Percentiles rank a stretch among this genome's conserved stretches.
These are phyloP conservation scores for Tubosaeta brunneosetosa DNA, from an alignment of 768 basidiomycete species.

Conservation along the genomic window DNA sequence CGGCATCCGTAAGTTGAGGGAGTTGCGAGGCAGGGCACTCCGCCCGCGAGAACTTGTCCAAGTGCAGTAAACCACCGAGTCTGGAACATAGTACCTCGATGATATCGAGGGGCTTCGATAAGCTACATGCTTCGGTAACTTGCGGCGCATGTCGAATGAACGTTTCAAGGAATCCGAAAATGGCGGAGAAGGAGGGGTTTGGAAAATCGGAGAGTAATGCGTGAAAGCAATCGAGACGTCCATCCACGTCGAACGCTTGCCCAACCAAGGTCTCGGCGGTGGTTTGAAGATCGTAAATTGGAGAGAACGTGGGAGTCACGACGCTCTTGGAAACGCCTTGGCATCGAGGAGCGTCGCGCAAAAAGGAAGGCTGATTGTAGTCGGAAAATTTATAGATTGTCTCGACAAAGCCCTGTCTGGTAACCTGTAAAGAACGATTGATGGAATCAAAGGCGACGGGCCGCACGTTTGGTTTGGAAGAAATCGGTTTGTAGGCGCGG, in stretches of 20 bases:
- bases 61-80: slow-evolving; percentile 66
- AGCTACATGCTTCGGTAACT: slow-evolving; percentile 79
- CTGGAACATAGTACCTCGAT: slow-evolving; percentile 80
- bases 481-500: slow-evolving; percentile 41
- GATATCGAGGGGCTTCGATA: slow-evolving; percentile 87
- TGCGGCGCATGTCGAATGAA: slow-evolving; percentile 59
- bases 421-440: slow-evolving; percentile 53
- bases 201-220: slow-evolving; percentile 67
- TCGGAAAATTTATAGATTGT: slow-evolving; percentile 63
- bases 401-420: slow-evolving; percentile 60
- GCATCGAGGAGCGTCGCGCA: slow-evolving; percentile 51
- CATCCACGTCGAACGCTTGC: slow-evolving; percentile 86
- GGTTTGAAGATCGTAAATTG: slow-evolving; percentile 66
- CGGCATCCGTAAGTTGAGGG: slow-evolving; percentile 65
- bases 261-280: slow-evolving; percentile 78
- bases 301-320: slow-evolving; percentile 75
- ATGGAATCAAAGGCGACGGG: slow-evolving; percentile 48
- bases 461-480: slow-evolving; percentile 30
- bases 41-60: slow-evolving; percentile 44
- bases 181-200: slow-evolving; percentile 61
- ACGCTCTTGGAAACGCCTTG: slow-evolving; percentile 56
- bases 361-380: slow-evolving; percentile 46
- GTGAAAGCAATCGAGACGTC: slow-evolving; percentile 82
- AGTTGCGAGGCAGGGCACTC: slow-evolving; percentile 49
- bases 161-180: slow-evolving; percentile 59